A percentile compares a stretch with the other conserved stretches of the same genome.
Conservation (phyloP, 257 asterid genomes). For the Ocimum tenuiflorum region DNA sequence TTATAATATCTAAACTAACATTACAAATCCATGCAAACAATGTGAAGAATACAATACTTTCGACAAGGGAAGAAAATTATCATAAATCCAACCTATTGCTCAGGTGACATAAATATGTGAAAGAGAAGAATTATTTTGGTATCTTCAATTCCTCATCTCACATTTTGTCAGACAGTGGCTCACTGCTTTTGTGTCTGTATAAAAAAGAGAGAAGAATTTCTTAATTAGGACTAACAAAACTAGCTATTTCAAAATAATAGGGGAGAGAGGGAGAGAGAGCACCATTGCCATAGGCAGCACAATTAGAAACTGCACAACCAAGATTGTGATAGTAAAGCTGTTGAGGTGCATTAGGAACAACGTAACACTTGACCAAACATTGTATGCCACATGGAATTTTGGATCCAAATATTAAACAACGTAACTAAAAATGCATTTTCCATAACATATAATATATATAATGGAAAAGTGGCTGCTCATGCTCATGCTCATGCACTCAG, state of each 20-base stretch:
- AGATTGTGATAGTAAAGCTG: slow-evolving; percentile 15
- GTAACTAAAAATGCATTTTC: neutral
- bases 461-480: neutral
- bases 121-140: too few species aligned
- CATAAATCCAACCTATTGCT: too few species aligned
- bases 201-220: neutral
- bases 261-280: neutral
- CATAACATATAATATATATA: slow-evolving; percentile 17
- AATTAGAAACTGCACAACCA: slow-evolving; percentile 20
- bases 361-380: slow-evolving; percentile 16
- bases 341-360: neutral
- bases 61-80: too few species aligned
- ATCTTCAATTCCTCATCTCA: neutral
- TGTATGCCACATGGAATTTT: slow-evolving; percentile 2
- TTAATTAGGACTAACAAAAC: neutral
- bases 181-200: slow-evolving; percentile 10
- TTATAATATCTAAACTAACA: too few species aligned
- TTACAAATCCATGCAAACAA: too few species aligned
- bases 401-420: neutral
- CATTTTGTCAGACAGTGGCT: neutral
- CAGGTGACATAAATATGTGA: too few species aligned
- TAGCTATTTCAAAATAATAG: too few species aligned
- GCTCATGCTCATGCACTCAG: neutral
- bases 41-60: too few species aligned
- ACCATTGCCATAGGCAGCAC: slow-evolving; percentile 15